Percentiles rank a stretch among this genome's conserved stretches.
Evolutionary conservation across 164 flowering plant species (phyloP).

Genomic region (Pachysandra terminalis): DNA sequence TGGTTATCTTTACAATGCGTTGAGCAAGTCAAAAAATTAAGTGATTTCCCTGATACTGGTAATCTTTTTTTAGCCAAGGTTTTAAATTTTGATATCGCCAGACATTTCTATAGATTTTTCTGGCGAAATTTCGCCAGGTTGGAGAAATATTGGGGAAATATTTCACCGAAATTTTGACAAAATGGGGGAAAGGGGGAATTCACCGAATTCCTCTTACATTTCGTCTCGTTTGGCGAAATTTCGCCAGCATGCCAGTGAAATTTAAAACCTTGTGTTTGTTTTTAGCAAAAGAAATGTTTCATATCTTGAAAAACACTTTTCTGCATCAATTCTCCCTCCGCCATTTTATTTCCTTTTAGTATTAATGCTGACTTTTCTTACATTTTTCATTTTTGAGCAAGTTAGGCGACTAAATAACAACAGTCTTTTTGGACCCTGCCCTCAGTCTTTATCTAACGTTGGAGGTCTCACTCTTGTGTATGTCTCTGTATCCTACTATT

Average conservation of each 20-base stretch:
- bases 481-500: conserved; percentile 21
- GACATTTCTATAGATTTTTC: too few relatives aligned
- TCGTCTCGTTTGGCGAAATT: too few relatives aligned
- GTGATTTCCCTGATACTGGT: not conserved
- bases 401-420: conserved; percentile 89
- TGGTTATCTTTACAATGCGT: not conserved
- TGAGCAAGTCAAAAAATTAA: not conserved
- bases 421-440: conserved; percentile 78
- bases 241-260: too few relatives aligned
- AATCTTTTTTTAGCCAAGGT: too few relatives aligned
- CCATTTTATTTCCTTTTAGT: not conserved
- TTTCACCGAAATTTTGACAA: too few relatives aligned
- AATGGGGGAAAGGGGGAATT: too few relatives aligned
- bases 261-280: too few relatives aligned
- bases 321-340: not conserved
- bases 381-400: conserved; percentile 23
- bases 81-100: too few relatives aligned
- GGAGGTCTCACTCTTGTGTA: conserved; percentile 87
- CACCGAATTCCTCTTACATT: too few relatives aligned
- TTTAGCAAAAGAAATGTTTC: not conserved
- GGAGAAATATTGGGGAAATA: too few relatives aligned
- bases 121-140: too few relatives aligned
- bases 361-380: conserved; percentile 13
- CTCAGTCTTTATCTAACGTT: conserved; percentile 63
- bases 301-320: not conserved